Conservation (phyloP, 2,329 filamentous ascomycete genomes). For the Microcyclospora pomicola region DNA sequence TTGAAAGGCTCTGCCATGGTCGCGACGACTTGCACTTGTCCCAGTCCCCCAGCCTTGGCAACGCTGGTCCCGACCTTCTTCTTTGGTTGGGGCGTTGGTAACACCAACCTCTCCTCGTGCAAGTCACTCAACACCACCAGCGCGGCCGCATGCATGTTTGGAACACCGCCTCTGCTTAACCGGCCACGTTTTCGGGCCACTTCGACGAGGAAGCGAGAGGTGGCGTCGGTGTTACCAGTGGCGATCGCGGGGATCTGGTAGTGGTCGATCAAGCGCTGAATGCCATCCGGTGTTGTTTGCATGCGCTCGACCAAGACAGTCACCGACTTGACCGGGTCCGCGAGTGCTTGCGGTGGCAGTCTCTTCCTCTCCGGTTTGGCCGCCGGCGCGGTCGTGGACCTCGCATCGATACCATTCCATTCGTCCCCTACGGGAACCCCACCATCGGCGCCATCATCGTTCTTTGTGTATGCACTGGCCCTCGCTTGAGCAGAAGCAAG, state of each 20-base stretch:
- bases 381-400: slow-evolving; percentile 1
- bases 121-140: slow-evolving; percentile 94
- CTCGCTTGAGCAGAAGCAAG: slow-evolving; percentile 69
- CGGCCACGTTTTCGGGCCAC: slow-evolving; percentile 87
- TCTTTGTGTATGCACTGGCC: slow-evolving; percentile 52
- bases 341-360: slow-evolving; percentile 84
- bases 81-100: slow-evolving; percentile 20
- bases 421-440: slow-evolving; percentile 35
- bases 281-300: slow-evolving; percentile 55
- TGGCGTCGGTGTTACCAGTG: slow-evolving; percentile 53
- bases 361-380: slow-evolving; percentile 43
- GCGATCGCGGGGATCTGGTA: slow-evolving; percentile 77
- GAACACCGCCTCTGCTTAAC: slow-evolving; percentile 76
- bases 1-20: slow-evolving; percentile 94
- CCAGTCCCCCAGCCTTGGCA: slow-evolving; percentile 33
- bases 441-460: slow-evolving; percentile 34
- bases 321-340: slow-evolving; percentile 81
- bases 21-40: slow-evolving; percentile 73
- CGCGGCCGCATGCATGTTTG: slow-evolving; percentile 75
- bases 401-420: slow-evolving; percentile 6
- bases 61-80: slow-evolving; percentile 9
- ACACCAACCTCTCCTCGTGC: slow-evolving; percentile 71
- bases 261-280: slow-evolving; percentile 65
- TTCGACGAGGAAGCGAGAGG: slow-evolving; percentile 85
- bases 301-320: slow-evolving; percentile 70